These are phyloP conservation scores for Mortierella polycephala DNA, from an alignment of 371 early-diverging fungal species.

Conservation along the genomic window DNA sequence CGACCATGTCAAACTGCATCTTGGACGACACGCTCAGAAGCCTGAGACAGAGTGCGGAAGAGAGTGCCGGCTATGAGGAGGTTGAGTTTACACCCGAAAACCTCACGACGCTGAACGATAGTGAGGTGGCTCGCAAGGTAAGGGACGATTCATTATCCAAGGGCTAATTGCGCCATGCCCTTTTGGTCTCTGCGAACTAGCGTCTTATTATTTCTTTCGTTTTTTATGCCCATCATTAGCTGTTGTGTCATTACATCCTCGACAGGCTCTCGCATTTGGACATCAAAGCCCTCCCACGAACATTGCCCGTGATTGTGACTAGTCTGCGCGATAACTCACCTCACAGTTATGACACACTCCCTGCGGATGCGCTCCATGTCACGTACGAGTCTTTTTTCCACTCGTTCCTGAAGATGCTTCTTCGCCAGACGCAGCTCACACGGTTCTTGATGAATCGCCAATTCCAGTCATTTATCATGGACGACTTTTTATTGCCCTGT, in stretches of 20 bases:
- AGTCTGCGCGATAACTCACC: constrained; percentile 53
- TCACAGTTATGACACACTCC: constrained; percentile 42
- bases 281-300: constrained; percentile 55
- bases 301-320: constrained; percentile 56
- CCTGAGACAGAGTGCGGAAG: constrained; percentile 39
- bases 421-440: constrained; percentile 56
- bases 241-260: constrained; percentile 61
- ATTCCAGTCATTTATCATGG: constrained; percentile 60
- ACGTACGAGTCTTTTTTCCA: constrained; percentile 64
- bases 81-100: constrained; percentile 41
- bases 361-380: constrained; percentile 52
- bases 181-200: not conserved
- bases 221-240: constrained; percentile 9
- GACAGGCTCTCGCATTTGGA: constrained; percentile 59
- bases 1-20: constrained; percentile 32
- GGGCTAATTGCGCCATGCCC: not conserved
- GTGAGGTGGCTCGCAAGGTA: constrained; percentile 67
- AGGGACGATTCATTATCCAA: not conserved
- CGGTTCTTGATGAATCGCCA: constrained; percentile 56
- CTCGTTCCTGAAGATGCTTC: constrained; percentile 58
- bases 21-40: constrained; percentile 39
- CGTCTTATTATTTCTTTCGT: not conserved
- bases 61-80: constrained; percentile 27
- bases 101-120: constrained; percentile 45
- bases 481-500: constrained; percentile 58